Evolutionary conservation across 257 asterid species (phyloP), one percentile per base, ranked within the genome.

Genomic region (Avicennia marina): DNA sequence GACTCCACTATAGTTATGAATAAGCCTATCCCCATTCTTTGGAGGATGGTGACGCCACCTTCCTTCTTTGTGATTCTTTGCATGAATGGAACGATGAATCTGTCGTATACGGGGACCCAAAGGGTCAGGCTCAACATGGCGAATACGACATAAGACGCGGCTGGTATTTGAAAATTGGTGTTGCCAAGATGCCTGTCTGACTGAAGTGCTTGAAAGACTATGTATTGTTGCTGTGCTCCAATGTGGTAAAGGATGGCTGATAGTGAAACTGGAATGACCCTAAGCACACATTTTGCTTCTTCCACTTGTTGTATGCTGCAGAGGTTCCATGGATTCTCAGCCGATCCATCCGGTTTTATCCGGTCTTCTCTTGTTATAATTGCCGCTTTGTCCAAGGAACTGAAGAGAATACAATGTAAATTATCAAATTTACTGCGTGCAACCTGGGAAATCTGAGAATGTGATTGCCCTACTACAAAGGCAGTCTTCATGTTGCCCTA

Each of bases 171-270:
- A 65, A 86, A 85, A 0, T n/a, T 41, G 65, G 71, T 53, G 22
- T 46, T 69, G 2, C 89, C 91, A 2, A 89, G 65, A 43, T 70
- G 73, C 13, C 97, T 70, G 69, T 83, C 63, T 46, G 89, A 79
- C 47, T 86, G 95, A 9, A 79, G 84, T 2, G 94, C 93, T 50
- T 89, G 97, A 68, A 83, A 83, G 42, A 89, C 91, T 5, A 79
- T 66, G 77, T 77, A 89, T 22, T 81, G 88, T 25, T 76, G 87
- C 22, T 78, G 83, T 3, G 64, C 64, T 11, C 80, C 84, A 10
- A 89, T 46, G 64, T 83, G 78, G 77, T 64, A 84, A 9, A 86
- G 0, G 13, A 86, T 75, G 55, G 81, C 79, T 3, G 94, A 58
- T 39, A 85, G 73, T 46, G 85, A 79, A 38, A 89, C 53, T 3